Conservation (phyloP, 805 yeast species). For the Wickerhamiella qilinensis region DNA sequence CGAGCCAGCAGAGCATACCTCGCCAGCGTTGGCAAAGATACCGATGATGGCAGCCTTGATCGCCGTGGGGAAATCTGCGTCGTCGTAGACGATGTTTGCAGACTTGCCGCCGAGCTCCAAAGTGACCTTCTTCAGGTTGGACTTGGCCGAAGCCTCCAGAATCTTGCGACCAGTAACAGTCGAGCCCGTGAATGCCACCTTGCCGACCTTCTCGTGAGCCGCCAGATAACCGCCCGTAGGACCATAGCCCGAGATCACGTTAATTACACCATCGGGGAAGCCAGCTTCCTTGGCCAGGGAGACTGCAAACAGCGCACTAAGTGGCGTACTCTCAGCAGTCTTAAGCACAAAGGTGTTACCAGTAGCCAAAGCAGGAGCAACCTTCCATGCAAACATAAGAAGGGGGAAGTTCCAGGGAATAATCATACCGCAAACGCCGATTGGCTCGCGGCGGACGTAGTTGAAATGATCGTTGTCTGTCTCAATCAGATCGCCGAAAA, state of each 20-base stretch:
- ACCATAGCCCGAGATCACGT: conserved; percentile 78
- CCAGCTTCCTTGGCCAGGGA: conserved; percentile 64
- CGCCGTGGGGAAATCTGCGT: conserved; percentile 64
- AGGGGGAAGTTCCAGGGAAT: conserved; percentile 97
- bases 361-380: conserved; percentile 83
- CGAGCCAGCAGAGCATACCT: conserved; percentile 91
- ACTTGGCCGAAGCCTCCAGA: conserved; percentile 64
- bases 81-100: conserved; percentile 76
- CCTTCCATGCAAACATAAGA: conserved; percentile 87
- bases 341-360: conserved; percentile 82
- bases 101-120: conserved; percentile 96
- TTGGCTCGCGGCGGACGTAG: conserved; percentile 74
- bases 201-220: conserved; percentile 64
- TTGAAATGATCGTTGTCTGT: conserved; percentile 60
- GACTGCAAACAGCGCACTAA: conserved; percentile 67
- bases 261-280: conserved; percentile 80
- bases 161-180: conserved; percentile 78
- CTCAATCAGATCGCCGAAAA: conserved; percentile 58
- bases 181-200: conserved; percentile 91
- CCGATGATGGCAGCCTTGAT: conserved; percentile 63
- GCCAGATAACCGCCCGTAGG: conserved; percentile 68
- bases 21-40: conserved; percentile 88
- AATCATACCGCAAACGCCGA: conserved; percentile 91
- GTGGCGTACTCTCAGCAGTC: conserved; percentile 85
- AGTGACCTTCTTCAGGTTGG: conserved; percentile 77